These are phyloP conservation scores for Beauveria australis DNA, from an alignment of 2,329 filamentous ascomycete genomes.

Conservation along the genomic window DNA sequence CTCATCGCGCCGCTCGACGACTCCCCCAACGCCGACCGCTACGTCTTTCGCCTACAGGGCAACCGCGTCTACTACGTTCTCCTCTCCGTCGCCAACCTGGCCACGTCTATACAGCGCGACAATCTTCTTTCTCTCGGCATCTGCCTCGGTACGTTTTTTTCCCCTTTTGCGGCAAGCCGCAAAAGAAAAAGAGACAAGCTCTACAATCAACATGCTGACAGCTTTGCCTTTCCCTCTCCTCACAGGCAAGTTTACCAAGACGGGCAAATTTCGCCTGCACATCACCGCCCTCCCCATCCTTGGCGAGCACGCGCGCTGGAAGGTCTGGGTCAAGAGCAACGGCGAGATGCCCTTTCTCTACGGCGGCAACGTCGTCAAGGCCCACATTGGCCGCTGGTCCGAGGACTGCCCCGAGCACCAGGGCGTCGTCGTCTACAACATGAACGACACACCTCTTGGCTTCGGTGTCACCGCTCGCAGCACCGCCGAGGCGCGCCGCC, in stretches of 20 bases:
- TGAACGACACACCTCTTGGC: conserved; percentile 89
- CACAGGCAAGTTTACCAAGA: conserved; percentile 87
- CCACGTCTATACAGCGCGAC: conserved; percentile 74
- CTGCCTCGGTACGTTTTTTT: conserved; percentile 51
- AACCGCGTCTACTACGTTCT: conserved; percentile 87
- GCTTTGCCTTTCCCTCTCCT: not conserved
- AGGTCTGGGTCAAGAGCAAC: conserved; percentile 94
- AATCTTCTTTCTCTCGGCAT: conserved; percentile 82
- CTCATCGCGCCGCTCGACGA: conserved; percentile 68
- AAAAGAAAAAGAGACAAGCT: not conserved
- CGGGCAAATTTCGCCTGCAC: conserved; percentile 89
- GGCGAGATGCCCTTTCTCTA: conserved; percentile 98
- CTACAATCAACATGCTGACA: conserved; percentile 12
- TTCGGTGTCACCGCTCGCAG: conserved; percentile 89
- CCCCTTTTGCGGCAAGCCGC: not conserved
- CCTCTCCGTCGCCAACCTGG: conserved; percentile 82
- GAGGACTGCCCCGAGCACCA: conserved; percentile 92
- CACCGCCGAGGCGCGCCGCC: conserved; percentile 69
- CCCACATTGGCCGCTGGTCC: conserved; percentile 68
- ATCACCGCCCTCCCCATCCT: conserved; percentile 84
- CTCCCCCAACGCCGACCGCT: conserved; percentile 62
- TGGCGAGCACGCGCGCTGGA: conserved; percentile 85
- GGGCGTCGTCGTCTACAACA: conserved; percentile 80
- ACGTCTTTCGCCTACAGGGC: conserved; percentile 78
- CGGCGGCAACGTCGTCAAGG: conserved; percentile 74